Percentiles rank a stretch among this genome's conserved stretches.
Conservation (phyloP, 139 green algal genomes). For the Chara braunii region DNA sequence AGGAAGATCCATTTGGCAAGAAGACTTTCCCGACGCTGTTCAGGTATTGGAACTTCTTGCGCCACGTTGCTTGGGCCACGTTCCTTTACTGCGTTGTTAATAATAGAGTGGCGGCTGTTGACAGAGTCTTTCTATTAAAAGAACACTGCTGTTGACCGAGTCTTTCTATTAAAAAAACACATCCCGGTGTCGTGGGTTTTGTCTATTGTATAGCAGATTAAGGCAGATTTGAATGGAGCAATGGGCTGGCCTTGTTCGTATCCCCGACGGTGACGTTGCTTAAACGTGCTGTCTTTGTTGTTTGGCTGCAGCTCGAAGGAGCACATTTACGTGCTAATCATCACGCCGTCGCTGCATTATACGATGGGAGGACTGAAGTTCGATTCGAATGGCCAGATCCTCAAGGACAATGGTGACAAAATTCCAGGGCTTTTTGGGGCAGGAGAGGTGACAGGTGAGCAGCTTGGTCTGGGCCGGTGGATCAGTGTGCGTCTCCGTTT, state of each 20-base stretch:
- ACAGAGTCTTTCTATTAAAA: too few species aligned
- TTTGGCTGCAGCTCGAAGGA: constrained; percentile 7
- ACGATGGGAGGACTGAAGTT: constrained; percentile 48
- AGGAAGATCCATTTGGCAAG: constrained; percentile 44
- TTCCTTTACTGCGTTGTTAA: too few species aligned
- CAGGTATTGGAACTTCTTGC: too few species aligned
- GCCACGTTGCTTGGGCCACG: too few species aligned
- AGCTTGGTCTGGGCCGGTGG: too few species aligned
- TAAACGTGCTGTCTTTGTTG: constrained; percentile 7
- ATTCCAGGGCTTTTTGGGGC: constrained; percentile 62
- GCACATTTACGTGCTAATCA: constrained; percentile 34
- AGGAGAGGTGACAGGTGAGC: constrained; percentile 56
- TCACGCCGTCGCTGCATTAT: constrained; percentile 48
- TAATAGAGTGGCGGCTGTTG: too few species aligned
- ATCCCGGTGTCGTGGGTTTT: neutral
- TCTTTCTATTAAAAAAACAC: neutral
- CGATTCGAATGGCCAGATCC: constrained; percentile 35
- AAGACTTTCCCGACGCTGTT: constrained; percentile 43
- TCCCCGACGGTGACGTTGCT: neutral
- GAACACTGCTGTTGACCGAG: neutral
- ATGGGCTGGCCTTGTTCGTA: neutral
- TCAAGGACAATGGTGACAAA: constrained; percentile 14
- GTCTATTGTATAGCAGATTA: too few species aligned
- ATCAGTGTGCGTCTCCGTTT: too few species aligned
- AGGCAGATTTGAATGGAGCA: neutral